A percentile compares a stretch with the other conserved stretches of the same genome.
Conservation (phyloP, 1,284 basidiomycete genomes). For the Marasmius sp. region DNA sequence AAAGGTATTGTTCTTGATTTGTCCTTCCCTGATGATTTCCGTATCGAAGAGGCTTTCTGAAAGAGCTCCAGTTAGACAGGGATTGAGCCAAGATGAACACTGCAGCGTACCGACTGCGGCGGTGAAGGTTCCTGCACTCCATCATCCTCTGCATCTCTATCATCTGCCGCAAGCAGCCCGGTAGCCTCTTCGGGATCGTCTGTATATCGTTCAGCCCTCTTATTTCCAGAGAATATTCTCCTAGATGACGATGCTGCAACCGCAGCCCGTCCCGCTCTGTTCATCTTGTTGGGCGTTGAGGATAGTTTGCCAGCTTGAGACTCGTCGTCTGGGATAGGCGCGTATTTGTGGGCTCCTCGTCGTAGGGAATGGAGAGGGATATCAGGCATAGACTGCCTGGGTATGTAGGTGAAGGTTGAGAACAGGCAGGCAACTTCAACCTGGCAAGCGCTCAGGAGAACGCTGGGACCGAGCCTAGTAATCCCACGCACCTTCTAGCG, state of each 20-base stretch:
- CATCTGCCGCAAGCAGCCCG: slow-evolving; percentile 37
- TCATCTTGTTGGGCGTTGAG: slow-evolving; percentile 18
- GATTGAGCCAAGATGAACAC: not conserved
- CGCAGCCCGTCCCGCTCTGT: slow-evolving; percentile 31
- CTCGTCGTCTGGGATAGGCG: slow-evolving; percentile 40
- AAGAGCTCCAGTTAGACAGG: not conserved
- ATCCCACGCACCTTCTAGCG: too few species aligned
- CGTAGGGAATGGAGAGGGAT: slow-evolving; percentile 65
- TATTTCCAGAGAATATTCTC: slow-evolving; percentile 31
- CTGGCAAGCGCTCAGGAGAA: too few species aligned
- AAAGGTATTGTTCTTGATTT: slow-evolving; percentile 80
- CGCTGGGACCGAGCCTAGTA: too few species aligned
- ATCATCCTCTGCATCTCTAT: slow-evolving; percentile 16
- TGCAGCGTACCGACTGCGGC: not conserved
- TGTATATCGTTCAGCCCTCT: slow-evolving; percentile 50
- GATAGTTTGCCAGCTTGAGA: slow-evolving; percentile 18
- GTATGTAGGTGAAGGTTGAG: not conserved
- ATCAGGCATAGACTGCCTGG: slow-evolving; percentile 53
- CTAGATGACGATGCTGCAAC: slow-evolving; percentile 34
- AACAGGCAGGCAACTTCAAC: too few species aligned
- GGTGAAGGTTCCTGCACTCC: slow-evolving; percentile 5
- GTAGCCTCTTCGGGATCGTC: slow-evolving; percentile 58
- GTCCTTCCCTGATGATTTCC: slow-evolving; percentile 42
- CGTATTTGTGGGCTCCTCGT: slow-evolving; percentile 45
- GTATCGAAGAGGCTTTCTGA: slow-evolving; percentile 4